Conservation (phyloP, 1,284 basidiomycete species). For the Microbotryomycetes sp. region DNA sequence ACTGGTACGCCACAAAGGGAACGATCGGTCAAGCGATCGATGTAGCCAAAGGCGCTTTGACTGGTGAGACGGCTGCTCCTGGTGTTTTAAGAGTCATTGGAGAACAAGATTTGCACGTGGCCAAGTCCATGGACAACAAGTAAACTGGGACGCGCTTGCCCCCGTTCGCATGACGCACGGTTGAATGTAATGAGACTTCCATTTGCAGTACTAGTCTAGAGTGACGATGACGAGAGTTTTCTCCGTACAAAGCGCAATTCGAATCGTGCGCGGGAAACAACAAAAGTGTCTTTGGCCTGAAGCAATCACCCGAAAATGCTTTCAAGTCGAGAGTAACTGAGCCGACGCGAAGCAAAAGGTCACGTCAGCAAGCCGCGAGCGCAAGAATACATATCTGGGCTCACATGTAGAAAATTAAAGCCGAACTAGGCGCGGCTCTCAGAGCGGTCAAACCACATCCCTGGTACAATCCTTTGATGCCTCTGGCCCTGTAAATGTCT, state of each 20-base stretch:
- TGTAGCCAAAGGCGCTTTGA: slow-evolving; percentile 52
- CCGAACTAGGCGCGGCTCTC: slow-evolving; percentile 79
- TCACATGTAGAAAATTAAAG: slow-evolving; percentile 80
- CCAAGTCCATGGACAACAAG: not conserved
- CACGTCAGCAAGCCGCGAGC: too few species aligned
- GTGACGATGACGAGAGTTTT: too few species aligned
- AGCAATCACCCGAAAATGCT: slow-evolving; percentile 34
- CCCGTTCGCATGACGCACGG: too few species aligned
- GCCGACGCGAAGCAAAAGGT: not conserved
- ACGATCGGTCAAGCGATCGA: slow-evolving; percentile 50
- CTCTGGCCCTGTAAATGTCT: slow-evolving; percentile 69
- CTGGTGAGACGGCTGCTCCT: slow-evolving; percentile 55
- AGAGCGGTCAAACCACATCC: slow-evolving; percentile 88
- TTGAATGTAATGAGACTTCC: not conserved
- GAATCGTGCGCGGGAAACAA: too few species aligned
- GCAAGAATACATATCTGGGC: too few species aligned
- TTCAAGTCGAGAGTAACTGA: slow-evolving; percentile 37
- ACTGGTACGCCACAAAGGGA: slow-evolving; percentile 55
- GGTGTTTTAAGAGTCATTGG: slow-evolving; percentile 49
- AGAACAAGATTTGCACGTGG: not conserved
- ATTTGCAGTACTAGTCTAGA: not conserved
- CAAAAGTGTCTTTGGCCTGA: too few species aligned
- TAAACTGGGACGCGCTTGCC: too few species aligned
- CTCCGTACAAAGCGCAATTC: too few species aligned
- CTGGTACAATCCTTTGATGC: slow-evolving; percentile 80